These are phyloP conservation scores for Candida glaebosa DNA, from an alignment of 805 yeast genomes.

Conservation along the genomic window DNA sequence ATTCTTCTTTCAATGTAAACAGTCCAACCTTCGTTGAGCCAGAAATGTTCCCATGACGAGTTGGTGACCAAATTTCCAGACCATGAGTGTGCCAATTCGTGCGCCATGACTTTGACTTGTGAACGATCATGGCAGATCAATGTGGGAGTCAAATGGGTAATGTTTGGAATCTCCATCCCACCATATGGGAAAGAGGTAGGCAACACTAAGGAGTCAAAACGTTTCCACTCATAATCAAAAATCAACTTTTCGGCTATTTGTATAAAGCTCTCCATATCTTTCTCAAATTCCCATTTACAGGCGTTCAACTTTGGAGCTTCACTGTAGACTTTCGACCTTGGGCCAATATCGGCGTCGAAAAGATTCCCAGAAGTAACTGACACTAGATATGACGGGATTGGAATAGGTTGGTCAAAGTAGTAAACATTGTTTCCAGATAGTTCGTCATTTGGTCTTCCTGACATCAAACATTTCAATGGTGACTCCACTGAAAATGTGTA, in stretches of 20 bases:
- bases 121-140: slow-evolving; percentile 31
- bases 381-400: slow-evolving; percentile 33
- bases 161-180: slow-evolving; percentile 38
- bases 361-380: slow-evolving; percentile 34
- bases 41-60: slow-evolving; percentile 35
- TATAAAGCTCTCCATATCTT: slow-evolving; percentile 32
- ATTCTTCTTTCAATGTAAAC: slow-evolving; percentile 34
- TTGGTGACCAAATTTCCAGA: slow-evolving; percentile 36
- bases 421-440: slow-evolving; percentile 13
- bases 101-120: slow-evolving; percentile 33
- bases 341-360: slow-evolving; percentile 28
- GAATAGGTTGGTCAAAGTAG: slow-evolving; percentile 29
- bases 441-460: slow-evolving; percentile 23
- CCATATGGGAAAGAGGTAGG: slow-evolving; percentile 34
- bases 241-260: slow-evolving; percentile 31
- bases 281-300: slow-evolving; percentile 34
- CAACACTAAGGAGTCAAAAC: slow-evolving; percentile 32
- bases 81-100: slow-evolving; percentile 38
- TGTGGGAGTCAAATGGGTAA: slow-evolving; percentile 33
- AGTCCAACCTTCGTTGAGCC: slow-evolving; percentile 39
- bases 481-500: slow-evolving; percentile 24
- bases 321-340: slow-evolving; percentile 28
- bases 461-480: slow-evolving; percentile 24
- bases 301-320: slow-evolving; percentile 23
- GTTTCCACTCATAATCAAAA: slow-evolving; percentile 32